Percentiles rank a stretch among this genome's conserved stretches.
These are phyloP conservation scores for Trichophyton equinum DNA, from an alignment of 2,329 filamentous ascomycete genomes.

Conservation along the genomic window DNA sequence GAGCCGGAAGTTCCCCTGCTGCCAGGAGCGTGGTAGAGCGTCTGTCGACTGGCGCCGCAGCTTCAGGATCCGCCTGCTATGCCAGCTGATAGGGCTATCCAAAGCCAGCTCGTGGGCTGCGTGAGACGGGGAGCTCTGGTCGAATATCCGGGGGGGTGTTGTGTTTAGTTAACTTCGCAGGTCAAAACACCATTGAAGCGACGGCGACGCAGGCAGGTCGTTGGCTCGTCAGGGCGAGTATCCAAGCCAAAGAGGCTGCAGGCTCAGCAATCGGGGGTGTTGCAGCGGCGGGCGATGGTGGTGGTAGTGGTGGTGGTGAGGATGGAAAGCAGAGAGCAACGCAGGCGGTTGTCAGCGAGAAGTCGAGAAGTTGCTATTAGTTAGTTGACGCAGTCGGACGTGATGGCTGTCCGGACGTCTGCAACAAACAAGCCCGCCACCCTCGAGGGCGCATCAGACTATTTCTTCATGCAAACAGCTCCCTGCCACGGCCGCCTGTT, in stretches of 20 bases:
- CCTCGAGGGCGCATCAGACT: no score
- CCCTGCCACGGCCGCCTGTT: no score
- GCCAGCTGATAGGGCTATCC: not conserved
- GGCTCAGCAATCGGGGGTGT: not conserved
- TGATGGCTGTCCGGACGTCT: no score
- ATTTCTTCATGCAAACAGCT: no score
- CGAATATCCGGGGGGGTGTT: not conserved
- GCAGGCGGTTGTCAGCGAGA: no score
- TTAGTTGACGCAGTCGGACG: no score
- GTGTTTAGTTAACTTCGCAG: not conserved
- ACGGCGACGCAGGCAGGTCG: not conserved
- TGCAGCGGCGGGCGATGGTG: no score
- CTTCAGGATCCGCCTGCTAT: not conserved
- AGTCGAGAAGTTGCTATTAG: no score
- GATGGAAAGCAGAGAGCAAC: no score
- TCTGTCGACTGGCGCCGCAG: not conserved
- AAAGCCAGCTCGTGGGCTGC: not conserved
- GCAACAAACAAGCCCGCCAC: no score
- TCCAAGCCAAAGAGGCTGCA: not conserved
- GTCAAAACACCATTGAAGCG: not conserved
- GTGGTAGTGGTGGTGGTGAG: no score
- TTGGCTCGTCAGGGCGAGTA: not conserved
- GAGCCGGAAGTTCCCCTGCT: not conserved
- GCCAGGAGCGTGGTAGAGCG: not conserved
- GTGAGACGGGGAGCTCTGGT: not conserved